Percentiles rank a stretch among this genome's conserved stretches.
Conservation (phyloP, 228 moss, liverwort and hornwort genomes). For the Sphagnum fallax region DNA sequence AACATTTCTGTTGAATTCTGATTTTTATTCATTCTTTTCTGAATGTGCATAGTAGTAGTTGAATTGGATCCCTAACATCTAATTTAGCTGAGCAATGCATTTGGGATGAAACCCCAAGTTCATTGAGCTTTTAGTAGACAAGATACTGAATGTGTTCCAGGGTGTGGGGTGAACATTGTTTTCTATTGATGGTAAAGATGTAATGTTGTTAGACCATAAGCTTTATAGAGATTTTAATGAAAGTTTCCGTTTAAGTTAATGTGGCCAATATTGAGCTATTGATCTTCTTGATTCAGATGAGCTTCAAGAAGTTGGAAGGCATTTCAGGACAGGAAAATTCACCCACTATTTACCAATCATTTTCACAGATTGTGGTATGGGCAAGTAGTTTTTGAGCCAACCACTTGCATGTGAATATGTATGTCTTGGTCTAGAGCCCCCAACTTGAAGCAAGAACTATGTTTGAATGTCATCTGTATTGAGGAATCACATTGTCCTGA, state of each 20-base stretch:
- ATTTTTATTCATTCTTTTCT: too few species aligned
- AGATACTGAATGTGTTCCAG: too few species aligned
- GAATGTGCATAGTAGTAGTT: too few species aligned
- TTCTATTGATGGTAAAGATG: slow-evolving; percentile 9
- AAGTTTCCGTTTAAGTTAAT: slow-evolving; percentile 67
- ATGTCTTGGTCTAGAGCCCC: too few species aligned
- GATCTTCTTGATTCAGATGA: slow-evolving; percentile 81
- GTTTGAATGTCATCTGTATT: too few species aligned
- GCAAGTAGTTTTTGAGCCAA: slow-evolving; percentile 36
- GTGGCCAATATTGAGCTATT: slow-evolving; percentile 88
- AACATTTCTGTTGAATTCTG: too few species aligned
- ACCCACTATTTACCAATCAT: slow-evolving; percentile 72
- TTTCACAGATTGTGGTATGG: slow-evolving; percentile 68
- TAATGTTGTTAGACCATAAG: slow-evolving; percentile 93
- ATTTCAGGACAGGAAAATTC: slow-evolving; percentile 77
- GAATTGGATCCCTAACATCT: too few species aligned
- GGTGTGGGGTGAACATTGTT: background rate
- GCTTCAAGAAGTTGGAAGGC: slow-evolving; percentile 65
- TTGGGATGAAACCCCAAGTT: too few species aligned
- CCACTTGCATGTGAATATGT: background rate
- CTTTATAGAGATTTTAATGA: slow-evolving; percentile 90
- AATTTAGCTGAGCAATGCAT: too few species aligned
- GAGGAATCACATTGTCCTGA: too few species aligned
- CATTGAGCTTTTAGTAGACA: too few species aligned
- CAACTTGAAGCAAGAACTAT: too few species aligned